phyloP scores from a whole-genome alignment of 2,329 filamentous ascomycete species.

The Teratosphaeria destructans region DNA sequence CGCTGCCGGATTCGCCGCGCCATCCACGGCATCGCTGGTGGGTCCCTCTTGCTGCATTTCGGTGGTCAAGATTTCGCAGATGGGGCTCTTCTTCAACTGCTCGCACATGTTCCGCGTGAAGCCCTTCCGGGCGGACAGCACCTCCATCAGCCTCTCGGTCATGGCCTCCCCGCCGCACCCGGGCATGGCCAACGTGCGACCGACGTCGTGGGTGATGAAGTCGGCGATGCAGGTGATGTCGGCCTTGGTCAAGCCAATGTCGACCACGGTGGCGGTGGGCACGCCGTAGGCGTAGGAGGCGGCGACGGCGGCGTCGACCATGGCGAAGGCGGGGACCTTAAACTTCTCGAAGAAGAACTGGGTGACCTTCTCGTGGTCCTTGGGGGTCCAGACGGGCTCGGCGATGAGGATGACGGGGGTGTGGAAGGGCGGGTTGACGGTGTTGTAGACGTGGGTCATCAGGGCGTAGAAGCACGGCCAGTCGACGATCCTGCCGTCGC shows the following conservation, averaged over 20 bases:
- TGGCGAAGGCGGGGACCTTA: constrained; percentile 80
- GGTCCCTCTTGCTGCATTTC: constrained; percentile 41
- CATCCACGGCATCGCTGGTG: constrained; percentile 32
- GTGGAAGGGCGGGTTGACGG: constrained; percentile 83
- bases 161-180: constrained; percentile 80
- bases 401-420: constrained; percentile 86
- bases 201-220: constrained; percentile 61
- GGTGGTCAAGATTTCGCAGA: constrained; percentile 50
- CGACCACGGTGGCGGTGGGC: constrained; percentile 72
- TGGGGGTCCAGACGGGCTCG: constrained; percentile 80
- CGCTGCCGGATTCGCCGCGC: constrained; percentile 42
- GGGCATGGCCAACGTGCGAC: constrained; percentile 49
- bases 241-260: constrained; percentile 85
- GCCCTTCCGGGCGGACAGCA: constrained; percentile 47
- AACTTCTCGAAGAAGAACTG: constrained; percentile 97
- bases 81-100: constrained; percentile 52
- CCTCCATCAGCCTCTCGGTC: constrained; percentile 59
- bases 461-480: constrained; percentile 92
- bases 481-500: constrained; percentile 71
- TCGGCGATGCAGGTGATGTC: constrained; percentile 87
- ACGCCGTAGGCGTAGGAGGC: constrained; percentile 73
- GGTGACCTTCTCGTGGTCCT: constrained; percentile 76
- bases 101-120: constrained; percentile 55
- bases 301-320: constrained; percentile 81
- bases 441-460: constrained; percentile 81